These are phyloP conservation scores for Talaromyces funiculosus DNA, from an alignment of 2,329 filamentous ascomycete genomes.

Conservation along the genomic window DNA sequence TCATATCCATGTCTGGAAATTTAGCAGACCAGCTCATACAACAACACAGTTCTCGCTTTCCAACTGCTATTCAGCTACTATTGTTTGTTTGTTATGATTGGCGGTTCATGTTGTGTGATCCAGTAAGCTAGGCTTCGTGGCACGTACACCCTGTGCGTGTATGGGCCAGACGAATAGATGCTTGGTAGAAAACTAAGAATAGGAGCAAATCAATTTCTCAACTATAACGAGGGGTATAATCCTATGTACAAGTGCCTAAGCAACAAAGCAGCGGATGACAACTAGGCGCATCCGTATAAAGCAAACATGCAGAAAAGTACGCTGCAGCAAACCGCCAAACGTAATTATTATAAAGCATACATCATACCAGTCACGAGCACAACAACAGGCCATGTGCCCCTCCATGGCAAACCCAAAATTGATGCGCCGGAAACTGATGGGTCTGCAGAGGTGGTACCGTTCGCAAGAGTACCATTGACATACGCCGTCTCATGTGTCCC, in stretches of 20 bases:
- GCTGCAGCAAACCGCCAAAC: neutral
- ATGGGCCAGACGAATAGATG: neutral
- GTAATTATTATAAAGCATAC: slow-evolving; percentile 24
- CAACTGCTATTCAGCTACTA: no score
- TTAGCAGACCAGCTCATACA: no score
- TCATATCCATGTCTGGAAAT: neutral
- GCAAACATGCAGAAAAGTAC: neutral
- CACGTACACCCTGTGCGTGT: neutral
- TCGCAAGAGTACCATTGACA: slow-evolving; percentile 45
- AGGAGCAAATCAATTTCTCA: neutral
- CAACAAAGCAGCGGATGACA: neutral
- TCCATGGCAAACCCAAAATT: slow-evolving; percentile 24
- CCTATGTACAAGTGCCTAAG: neutral
- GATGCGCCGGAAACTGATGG: slow-evolving; percentile 20
- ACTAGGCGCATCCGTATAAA: neutral
- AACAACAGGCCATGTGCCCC: slow-evolving; percentile 40
- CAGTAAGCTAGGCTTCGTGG: neutral
- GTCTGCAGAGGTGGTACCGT: slow-evolving; percentile 38
- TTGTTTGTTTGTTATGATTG: neutral
- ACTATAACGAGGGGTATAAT: slow-evolving; percentile 5
- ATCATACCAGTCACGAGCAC: slow-evolving; percentile 32
- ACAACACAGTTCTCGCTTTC: no score
- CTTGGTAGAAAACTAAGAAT: neutral
- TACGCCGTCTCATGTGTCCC: slow-evolving; percentile 36
- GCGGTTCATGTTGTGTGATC: neutral